These are phyloP conservation scores for Myriosclerotinia curreyana DNA, from an alignment of 2,329 filamentous ascomycete genomes.

Conservation along the genomic window DNA sequence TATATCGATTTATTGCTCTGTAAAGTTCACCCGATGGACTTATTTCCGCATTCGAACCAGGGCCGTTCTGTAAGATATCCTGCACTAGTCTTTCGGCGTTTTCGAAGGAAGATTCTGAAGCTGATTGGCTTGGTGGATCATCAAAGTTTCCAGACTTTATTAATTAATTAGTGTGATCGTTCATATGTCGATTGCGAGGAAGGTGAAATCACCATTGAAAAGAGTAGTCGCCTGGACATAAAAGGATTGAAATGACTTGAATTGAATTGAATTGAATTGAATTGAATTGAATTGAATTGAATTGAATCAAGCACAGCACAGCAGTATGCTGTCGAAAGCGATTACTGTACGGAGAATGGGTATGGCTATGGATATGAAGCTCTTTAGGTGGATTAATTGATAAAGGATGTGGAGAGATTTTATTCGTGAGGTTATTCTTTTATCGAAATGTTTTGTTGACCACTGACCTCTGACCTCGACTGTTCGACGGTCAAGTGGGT, in stretches of 20 bases:
- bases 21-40: slow-evolving; percentile 46
- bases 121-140: slow-evolving; percentile 29
- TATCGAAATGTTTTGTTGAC: no score
- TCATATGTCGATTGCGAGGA: slow-evolving; percentile 1
- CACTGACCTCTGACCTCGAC: no score
- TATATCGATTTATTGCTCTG: slow-evolving; percentile 42
- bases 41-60: slow-evolving; percentile 41
- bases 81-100: slow-evolving; percentile 40
- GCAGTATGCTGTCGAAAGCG: no score
- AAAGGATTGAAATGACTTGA: not conserved
- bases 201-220: slow-evolving; percentile 32
- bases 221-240: slow-evolving; percentile 31
- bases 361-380: no score
- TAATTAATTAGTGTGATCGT: slow-evolving; percentile 8
- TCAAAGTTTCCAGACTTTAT: slow-evolving; percentile 36
- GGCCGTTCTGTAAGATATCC: slow-evolving; percentile 43
- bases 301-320: no score
- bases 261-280: not conserved
- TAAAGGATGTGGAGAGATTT: not conserved
- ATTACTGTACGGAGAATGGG: no score
- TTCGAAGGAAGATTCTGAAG: slow-evolving; percentile 32
- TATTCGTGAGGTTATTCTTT: not conserved
- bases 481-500: no score
- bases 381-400: slow-evolving; percentile 1
- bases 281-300: no score